Evolutionary conservation across 1,284 basidiomycete species (phyloP).

Genomic region (Microbotryomycetes sp.): DNA sequence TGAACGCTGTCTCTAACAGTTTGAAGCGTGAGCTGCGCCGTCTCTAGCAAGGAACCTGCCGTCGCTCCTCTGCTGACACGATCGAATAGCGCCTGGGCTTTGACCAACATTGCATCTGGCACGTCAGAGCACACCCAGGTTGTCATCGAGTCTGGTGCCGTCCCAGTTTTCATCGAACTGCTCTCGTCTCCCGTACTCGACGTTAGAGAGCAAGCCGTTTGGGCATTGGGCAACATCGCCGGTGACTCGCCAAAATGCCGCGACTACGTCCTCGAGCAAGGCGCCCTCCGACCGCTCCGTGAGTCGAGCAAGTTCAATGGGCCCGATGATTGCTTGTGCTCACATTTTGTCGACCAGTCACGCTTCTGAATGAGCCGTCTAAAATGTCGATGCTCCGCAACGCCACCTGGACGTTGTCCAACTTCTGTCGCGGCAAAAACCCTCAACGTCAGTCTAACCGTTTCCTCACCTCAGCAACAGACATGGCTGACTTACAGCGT

Average conservation of each 20-base stretch:
- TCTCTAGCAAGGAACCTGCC: too few species aligned
- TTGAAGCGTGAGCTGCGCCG: not conserved
- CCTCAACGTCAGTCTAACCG: slow-evolving; percentile 56
- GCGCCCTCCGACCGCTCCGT: slow-evolving; percentile 50
- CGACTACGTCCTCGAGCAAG: slow-evolving; percentile 61
- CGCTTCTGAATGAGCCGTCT: slow-evolving; percentile 55
- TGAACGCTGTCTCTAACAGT: not conserved
- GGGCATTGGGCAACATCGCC: slow-evolving; percentile 94
- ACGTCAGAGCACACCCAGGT: slow-evolving; percentile 98
- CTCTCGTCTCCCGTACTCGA: slow-evolving; percentile 66
- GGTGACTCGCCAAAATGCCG: slow-evolving; percentile 90
- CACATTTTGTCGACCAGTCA: slow-evolving; percentile 2
- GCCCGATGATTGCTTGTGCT: not conserved
- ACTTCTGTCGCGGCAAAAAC: slow-evolving; percentile 94
- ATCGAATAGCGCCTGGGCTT: slow-evolving; percentile 78
- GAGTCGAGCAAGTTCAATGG: slow-evolving; percentile 3
- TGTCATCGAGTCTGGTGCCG: slow-evolving; percentile 88
- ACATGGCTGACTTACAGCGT: too few species aligned
- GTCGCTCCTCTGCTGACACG: too few species aligned
- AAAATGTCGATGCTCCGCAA: slow-evolving; percentile 96
- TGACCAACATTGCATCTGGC: slow-evolving; percentile 99
- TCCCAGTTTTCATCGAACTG: slow-evolving; percentile 95
- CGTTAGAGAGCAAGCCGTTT: slow-evolving; percentile 93
- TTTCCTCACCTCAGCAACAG: not conserved
- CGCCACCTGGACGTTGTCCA: slow-evolving; percentile 95